Base-by-base conservation (phyloP, 106 monocot species). In the Dioscorea alata region DNA sequence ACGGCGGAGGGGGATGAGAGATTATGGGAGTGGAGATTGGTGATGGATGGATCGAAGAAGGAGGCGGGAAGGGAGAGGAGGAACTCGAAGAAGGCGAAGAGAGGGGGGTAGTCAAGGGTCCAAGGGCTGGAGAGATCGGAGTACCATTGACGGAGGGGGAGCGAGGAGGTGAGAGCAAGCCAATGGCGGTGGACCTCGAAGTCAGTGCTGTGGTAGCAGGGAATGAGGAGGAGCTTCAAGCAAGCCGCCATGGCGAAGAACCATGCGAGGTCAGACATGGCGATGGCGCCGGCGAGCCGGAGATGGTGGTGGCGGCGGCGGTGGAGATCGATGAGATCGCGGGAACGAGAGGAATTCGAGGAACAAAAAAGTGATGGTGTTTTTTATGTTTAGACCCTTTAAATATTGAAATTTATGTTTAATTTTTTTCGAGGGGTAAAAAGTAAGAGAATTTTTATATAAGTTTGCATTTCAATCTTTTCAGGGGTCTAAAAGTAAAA, bases 21-120 rank as follows among this genome's bases (percentile, higher is more conserved):
- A 66, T 24, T 25, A 12, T 31, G 48, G 59, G 65, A 28, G 34
- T 53, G 13, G 76, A 85, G 73, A 61, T 72, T 18, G 61, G 68
- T 60, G 71, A 80, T 82, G 64, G 79, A 54, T 48, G 85, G 79
- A 74, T 80, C 78, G 33, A 79, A 6, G 70, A 79, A 69, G 61
- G 70, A n/a, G 51, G 83, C 72, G 51, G 83, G 90, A 69, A 84
- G 59, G 66, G 97, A 83, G 62, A 99, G 87, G 80, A 90, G 77
- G 81, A 69, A 60, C 74, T 86, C 77, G 81, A 90, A 90, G 79
- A 78, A 71, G 75, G 93, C 97, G 75, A 99, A 99, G 74, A 99
- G 75, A 14, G 97, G 97, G 42, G 97, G 97, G 81, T 99, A 99
- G 72, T 99, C 97, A 75, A 99, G 97, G 63, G 93, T 90, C 85